Evolutionary conservation across 805 yeast genomes (phyloP), one percentile per base, ranked within the genome.

Genomic region (Priceomyces melissophilus): DNA sequence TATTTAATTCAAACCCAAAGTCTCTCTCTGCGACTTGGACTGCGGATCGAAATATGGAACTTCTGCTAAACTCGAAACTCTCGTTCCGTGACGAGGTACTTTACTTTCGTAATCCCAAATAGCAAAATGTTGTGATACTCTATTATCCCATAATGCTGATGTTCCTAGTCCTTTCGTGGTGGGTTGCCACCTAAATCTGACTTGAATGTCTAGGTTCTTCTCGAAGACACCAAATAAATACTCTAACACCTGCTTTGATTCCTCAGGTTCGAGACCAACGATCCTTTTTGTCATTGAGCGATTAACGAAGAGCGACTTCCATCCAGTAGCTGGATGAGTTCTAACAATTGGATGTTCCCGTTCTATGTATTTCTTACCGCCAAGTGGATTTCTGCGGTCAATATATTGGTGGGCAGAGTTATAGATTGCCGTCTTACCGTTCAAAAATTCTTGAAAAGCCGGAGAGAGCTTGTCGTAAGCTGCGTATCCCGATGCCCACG

Each of bases 261-360:
- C 84, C 37, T 60, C 75, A 17, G 71, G 70, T 40, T 73, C 70
- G 38, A 79, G 63, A 0, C 81, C 83, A 7, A 71, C 69, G 43
- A 79, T 78, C 41, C 76, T 65, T 31, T 52, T 63, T 11, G 81
- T 77, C 69, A 69, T 67, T 13, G 66, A 60, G 34, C 78, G 67
- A 58, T 78, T 77, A 33, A 78, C 76, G 44, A 63, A 79, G 46
- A 79, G 59, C 0, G 79, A 61, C 57, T 80, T 80, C 76, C 78
- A 70, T 32, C 83, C 83, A 23, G 84, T 79, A 10, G 73, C 81
- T 8, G 87, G 85, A 49, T 81, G 81, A 30, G 83, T 77, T 61
- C 84, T 71, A 25, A 81, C 72, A 14, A 81, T 46, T 3, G 84
- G 84, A 58, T 81, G 86, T 42, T 69, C 75, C 56, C 81, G 69